A percentile compares a stretch with the other conserved stretches of the same genome.
Conservation (phyloP, 106 monocot genomes). For the Amphibolis antarctica region DNA sequence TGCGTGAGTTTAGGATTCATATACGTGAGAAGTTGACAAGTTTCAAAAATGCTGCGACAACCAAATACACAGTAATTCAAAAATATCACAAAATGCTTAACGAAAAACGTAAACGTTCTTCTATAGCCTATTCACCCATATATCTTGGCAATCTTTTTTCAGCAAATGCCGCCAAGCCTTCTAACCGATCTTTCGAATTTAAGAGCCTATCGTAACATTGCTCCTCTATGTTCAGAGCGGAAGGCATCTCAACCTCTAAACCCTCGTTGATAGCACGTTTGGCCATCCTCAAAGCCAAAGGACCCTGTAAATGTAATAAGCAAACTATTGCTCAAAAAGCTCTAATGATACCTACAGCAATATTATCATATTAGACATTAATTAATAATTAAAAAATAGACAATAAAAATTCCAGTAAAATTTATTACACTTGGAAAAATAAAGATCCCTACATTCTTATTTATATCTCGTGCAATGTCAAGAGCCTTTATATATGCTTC, state of each 20-base stretch:
- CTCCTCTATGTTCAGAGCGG: conserved; percentile 62
- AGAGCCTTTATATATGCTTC: conserved; percentile 79
- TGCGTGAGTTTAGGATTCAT: too few species aligned
- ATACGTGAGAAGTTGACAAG: too few species aligned
- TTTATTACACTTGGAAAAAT: not conserved
- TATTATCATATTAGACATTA: not conserved
- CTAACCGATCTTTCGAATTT: conserved; percentile 73
- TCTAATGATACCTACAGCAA: too few species aligned
- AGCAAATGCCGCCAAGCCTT: conserved; percentile 81
- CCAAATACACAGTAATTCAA: too few species aligned
- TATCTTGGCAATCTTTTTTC: conserved; percentile 82
- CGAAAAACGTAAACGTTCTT: too few species aligned
- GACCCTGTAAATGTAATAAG: conserved; percentile 55
- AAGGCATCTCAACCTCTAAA: conserved; percentile 37
- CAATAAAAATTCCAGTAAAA: not conserved
- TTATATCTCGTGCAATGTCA: conserved; percentile 74
- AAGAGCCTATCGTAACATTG: conserved; percentile 67
- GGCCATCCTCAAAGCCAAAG: conserved; percentile 89
- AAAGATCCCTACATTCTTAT: conserved; percentile 44
- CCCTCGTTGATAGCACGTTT: conserved; percentile 74
- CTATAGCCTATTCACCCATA: conserved; percentile 34
- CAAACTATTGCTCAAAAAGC: too few species aligned
- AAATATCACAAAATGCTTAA: too few species aligned
- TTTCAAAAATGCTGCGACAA: too few species aligned
- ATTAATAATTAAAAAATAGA: not conserved